A percentile compares a stretch with the other conserved stretches of the same genome.
These are phyloP conservation scores for Xylaria sp. DNA, from an alignment of 2,329 filamentous ascomycete species.

Conservation along the genomic window DNA sequence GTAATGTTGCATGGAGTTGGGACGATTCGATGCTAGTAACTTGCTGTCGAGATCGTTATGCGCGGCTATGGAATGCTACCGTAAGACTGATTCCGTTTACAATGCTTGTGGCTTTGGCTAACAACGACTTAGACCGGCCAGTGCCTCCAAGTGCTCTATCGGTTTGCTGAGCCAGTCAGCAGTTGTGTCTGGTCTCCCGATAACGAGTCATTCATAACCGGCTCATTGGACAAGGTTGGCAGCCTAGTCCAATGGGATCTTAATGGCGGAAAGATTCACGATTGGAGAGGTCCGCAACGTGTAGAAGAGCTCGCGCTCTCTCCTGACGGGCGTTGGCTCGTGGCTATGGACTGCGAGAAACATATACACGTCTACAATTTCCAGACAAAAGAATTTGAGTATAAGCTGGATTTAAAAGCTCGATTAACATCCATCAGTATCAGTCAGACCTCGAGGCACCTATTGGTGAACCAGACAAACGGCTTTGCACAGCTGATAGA, in stretches of 20 bases:
- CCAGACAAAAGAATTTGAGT: slow-evolving; percentile 73
- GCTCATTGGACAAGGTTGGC: slow-evolving; percentile 70
- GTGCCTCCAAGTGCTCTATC: slow-evolving; percentile 66
- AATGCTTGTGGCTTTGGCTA: slow-evolving; percentile 16
- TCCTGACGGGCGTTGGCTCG: slow-evolving; percentile 76
- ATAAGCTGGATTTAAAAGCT: slow-evolving; percentile 71
- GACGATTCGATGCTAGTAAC: slow-evolving; percentile 86
- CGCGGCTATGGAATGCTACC: slow-evolving; percentile 74
- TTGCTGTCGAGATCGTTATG: slow-evolving; percentile 76
- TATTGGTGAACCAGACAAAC: slow-evolving; percentile 82
- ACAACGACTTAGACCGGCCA: slow-evolving; percentile 60
- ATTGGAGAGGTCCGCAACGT: slow-evolving; percentile 73
- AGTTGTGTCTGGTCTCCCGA: slow-evolving; percentile 89
- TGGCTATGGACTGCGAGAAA: slow-evolving; percentile 73
- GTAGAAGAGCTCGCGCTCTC: slow-evolving; percentile 88
- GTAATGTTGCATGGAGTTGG: slow-evolving; percentile 88
- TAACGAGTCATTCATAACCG: slow-evolving; percentile 77
- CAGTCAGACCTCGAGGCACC: slow-evolving; percentile 77
- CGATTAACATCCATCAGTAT: slow-evolving; percentile 81
- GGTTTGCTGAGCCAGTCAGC: slow-evolving; percentile 84
- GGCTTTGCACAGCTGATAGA: slow-evolving; percentile 81
- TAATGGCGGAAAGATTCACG: slow-evolving; percentile 64
- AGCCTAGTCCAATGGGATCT: slow-evolving; percentile 75
- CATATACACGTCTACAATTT: slow-evolving; percentile 85
- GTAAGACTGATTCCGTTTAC: slow-evolving; percentile 53